These are phyloP conservation scores for Rhizomucor miehei DNA, from an alignment of 371 early-diverging fungal species.

Conservation along the genomic window DNA sequence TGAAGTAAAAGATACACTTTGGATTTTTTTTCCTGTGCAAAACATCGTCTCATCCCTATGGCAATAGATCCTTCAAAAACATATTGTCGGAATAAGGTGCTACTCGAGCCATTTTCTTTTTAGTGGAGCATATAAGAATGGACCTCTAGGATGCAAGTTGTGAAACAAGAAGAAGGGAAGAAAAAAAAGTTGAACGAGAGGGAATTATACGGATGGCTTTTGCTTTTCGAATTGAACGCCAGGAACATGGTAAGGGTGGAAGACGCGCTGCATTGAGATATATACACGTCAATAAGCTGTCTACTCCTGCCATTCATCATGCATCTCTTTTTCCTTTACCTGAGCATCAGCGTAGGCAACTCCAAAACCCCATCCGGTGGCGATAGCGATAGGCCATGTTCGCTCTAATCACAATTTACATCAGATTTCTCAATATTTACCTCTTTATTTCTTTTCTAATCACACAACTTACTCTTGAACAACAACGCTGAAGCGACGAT, in stretches of 20 bases:
- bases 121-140: background rate
- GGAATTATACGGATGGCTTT: constrained; percentile 39
- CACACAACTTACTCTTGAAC: constrained; percentile 88
- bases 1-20: too few relatives aligned
- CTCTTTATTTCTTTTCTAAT: too few relatives aligned
- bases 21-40: too few relatives aligned
- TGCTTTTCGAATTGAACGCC: constrained; percentile 46
- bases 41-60: too few relatives aligned
- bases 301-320: too few relatives aligned
- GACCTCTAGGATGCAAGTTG: background rate
- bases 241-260: constrained; percentile 46
- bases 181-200: background rate
- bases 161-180: background rate
- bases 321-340: constrained; percentile 21
- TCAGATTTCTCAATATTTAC: too few relatives aligned
- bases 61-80: too few relatives aligned
- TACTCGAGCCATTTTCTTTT: too few relatives aligned
- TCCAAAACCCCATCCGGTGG: constrained; percentile 87
- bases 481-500: constrained; percentile 85
- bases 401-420: constrained; percentile 55
- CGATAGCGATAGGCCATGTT: constrained; percentile 86
- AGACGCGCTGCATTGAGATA: constrained; percentile 32
- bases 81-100: too few relatives aligned
- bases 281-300: background rate
- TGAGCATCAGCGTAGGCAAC: constrained; percentile 87